Conservation (phyloP, 805 yeast genomes). For the Ogataea nonfermentans region DNA sequence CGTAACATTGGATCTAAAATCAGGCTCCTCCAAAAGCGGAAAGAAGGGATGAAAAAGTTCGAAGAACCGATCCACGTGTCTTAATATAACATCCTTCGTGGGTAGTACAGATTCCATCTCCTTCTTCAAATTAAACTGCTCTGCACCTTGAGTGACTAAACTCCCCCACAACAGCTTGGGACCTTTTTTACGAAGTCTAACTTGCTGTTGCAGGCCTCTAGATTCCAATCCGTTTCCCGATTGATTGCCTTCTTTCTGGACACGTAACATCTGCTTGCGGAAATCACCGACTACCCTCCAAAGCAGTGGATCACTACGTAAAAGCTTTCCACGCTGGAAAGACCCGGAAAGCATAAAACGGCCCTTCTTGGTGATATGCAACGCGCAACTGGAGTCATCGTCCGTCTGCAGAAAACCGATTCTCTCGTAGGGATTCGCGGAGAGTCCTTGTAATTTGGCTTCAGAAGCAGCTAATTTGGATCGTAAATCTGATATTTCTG, state of each 20-base stretch:
- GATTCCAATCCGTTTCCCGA: neutral
- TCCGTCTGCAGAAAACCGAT: constrained; percentile 14
- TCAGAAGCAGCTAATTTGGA: constrained; percentile 10
- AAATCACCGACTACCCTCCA: constrained; percentile 13
- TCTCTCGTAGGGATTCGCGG: constrained; percentile 6
- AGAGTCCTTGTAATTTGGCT: neutral
- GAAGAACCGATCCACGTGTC: constrained; percentile 41
- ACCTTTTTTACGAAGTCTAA: constrained; percentile 6
- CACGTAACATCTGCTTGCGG: neutral
- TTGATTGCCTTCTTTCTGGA: neutral
- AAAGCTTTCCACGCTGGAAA: constrained; percentile 13
- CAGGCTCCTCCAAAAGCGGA: constrained; percentile 44
- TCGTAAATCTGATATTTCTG: constrained; percentile 11
- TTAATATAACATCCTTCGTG: constrained; percentile 34
- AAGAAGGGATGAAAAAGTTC: constrained; percentile 42
- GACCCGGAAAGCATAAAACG: constrained; percentile 21
- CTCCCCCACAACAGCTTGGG: neutral
- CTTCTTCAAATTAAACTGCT: constrained; percentile 5
- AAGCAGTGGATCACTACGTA: constrained; percentile 22
- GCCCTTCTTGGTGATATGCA: constrained; percentile 20
- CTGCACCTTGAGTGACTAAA: neutral
- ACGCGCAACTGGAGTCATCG: constrained; percentile 6
- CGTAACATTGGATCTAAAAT: constrained; percentile 34
- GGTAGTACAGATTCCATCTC: constrained; percentile 26
- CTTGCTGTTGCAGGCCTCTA: constrained; percentile 6